Conservation (phyloP, 345 rosid genomes). For the Populus davidiana region DNA sequence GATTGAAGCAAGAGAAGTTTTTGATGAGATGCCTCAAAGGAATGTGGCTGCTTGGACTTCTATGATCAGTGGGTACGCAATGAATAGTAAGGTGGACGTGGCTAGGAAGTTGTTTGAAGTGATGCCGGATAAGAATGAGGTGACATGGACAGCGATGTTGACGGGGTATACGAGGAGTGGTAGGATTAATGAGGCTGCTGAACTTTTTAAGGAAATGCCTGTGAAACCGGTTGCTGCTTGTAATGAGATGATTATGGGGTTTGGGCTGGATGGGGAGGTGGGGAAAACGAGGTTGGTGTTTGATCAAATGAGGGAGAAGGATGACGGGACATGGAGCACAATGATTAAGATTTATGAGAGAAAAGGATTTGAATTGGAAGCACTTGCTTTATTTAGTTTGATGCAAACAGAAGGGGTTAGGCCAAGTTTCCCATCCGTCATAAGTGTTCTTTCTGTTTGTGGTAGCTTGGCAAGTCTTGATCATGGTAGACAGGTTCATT, state of each 20-base stretch:
- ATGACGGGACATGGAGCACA: constrained; percentile 60
- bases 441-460: constrained; percentile 69
- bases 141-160: constrained; percentile 80
- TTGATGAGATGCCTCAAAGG: constrained; percentile 60
- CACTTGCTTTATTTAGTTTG: constrained; percentile 47
- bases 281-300: constrained; percentile 50
- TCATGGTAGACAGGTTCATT: constrained; percentile 75
- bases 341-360: constrained; percentile 74
- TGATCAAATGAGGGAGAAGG: constrained; percentile 56
- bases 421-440: constrained; percentile 58
- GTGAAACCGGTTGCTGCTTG: constrained; percentile 49
- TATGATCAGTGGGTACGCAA: constrained; percentile 67
- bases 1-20: constrained; percentile 61
- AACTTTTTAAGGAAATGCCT: constrained; percentile 63
- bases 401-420: constrained; percentile 62
- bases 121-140: constrained; percentile 77
- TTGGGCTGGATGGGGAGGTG: constrained; percentile 56
- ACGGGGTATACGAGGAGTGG: constrained; percentile 65
- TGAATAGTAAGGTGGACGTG: constrained; percentile 59
- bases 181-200: constrained; percentile 60
- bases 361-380: constrained; percentile 67
- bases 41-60: constrained; percentile 80
- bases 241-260: constrained; percentile 69
- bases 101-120: constrained; percentile 87
- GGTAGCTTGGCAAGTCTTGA: constrained; percentile 62